Percentiles rank a stretch among this genome's conserved stretches.
Evolutionary conservation across 306 rosid species (phyloP).

Genomic region (Sophora flavescens): DNA sequence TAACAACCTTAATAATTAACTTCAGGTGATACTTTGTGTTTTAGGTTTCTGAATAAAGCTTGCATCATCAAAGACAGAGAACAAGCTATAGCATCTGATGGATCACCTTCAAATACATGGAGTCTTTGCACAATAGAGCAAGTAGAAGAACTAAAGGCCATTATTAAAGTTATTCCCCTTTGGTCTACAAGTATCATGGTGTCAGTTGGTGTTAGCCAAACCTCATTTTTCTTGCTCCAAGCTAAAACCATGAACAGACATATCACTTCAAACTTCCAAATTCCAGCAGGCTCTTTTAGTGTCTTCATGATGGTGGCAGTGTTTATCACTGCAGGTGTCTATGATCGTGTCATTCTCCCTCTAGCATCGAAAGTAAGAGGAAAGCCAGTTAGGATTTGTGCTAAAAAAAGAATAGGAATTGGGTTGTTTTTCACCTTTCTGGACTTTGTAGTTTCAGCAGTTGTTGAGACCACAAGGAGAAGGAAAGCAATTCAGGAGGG

Average conservation of each 20-base stretch:
- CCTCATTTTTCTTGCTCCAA: constrained; percentile 68
- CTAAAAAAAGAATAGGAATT: constrained; percentile 66
- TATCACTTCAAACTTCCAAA: constrained; percentile 56
- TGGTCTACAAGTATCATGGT: constrained; percentile 68
- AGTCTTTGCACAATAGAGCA: constrained; percentile 71
- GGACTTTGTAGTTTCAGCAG: constrained; percentile 57
- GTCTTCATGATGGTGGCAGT: constrained; percentile 56
- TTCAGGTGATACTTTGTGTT: not conserved
- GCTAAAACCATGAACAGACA: constrained; percentile 72
- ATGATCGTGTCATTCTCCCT: constrained; percentile 63
- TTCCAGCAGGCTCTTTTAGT: constrained; percentile 73
- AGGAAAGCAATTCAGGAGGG: constrained; percentile 55
- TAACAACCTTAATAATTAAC: not conserved
- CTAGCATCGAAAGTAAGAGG: constrained; percentile 65
- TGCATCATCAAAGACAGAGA: constrained; percentile 58
- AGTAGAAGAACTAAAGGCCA: constrained; percentile 75
- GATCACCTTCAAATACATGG: constrained; percentile 67
- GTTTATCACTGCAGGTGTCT: constrained; percentile 56
- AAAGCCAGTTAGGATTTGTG: constrained; percentile 51
- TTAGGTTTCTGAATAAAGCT: constrained; percentile 71
- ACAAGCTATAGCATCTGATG: constrained; percentile 55
- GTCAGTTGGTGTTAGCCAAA: constrained; percentile 56
- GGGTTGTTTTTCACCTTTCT: constrained; percentile 58
- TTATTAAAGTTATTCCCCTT: constrained; percentile 66
- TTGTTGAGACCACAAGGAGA: constrained; percentile 59